A percentile compares a stretch with the other conserved stretches of the same genome.
Evolutionary conservation across 1,284 basidiomycete species (phyloP).

Genomic region (Fomitopsis betulina): DNA sequence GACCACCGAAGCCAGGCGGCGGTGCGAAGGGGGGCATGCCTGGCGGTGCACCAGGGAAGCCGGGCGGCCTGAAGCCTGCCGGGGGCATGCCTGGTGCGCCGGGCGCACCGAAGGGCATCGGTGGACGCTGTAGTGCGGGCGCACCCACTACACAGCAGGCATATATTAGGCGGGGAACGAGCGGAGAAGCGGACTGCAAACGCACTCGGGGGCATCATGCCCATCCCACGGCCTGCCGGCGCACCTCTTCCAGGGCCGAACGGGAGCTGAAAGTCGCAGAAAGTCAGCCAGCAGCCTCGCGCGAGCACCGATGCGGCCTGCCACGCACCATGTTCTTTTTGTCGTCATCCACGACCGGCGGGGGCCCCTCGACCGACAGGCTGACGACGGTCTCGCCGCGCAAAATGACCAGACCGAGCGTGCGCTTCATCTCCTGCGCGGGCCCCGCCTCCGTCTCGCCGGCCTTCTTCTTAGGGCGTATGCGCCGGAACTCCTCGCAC

Average conservation of each 20-base stretch:
- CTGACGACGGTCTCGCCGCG: conserved; percentile 97
- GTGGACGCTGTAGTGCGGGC: conserved; percentile 73
- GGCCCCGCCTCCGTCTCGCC: conserved; percentile 72
- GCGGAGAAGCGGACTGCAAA: conserved; percentile 17
- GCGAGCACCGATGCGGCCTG: background rate
- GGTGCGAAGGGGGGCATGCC: conserved; percentile 52
- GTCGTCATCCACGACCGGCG: conserved; percentile 86
- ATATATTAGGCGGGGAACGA: background rate
- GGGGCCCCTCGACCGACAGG: conserved; percentile 93
- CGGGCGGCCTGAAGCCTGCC: conserved; percentile 80
- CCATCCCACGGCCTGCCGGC: conserved; percentile 96
- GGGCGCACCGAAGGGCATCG: conserved; percentile 74
- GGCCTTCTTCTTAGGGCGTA: conserved; percentile 82
- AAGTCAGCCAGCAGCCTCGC: background rate
- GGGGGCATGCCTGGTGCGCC: conserved; percentile 70
- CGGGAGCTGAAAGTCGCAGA: conserved; percentile 54
- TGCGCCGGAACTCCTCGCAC: conserved; percentile 92
- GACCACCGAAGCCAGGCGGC: conserved; percentile 74
- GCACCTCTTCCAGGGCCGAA: conserved; percentile 91
- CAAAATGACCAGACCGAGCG: conserved; percentile 92
- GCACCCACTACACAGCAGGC: conserved; percentile 45
- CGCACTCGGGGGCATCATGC: conserved; percentile 89
- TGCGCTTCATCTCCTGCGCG: conserved; percentile 94
- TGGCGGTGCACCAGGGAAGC: conserved; percentile 52
- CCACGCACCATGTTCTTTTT: conserved; percentile 68